These are phyloP conservation scores for Fragosphaeria purpurea DNA, from an alignment of 2,329 filamentous ascomycete species.

Conservation along the genomic window DNA sequence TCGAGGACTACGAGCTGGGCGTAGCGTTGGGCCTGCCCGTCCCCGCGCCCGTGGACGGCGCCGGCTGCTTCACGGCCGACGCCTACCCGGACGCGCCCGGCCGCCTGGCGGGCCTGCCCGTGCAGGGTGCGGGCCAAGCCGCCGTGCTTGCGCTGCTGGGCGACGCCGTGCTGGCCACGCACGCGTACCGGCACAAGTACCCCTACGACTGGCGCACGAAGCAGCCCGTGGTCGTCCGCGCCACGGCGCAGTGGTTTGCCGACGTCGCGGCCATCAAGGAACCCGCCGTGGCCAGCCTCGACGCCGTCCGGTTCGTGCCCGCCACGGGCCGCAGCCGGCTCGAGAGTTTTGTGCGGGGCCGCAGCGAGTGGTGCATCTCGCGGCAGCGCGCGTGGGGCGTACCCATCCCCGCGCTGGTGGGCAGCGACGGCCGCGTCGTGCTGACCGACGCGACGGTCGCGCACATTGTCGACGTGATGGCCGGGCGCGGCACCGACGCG, in stretches of 20 bases:
- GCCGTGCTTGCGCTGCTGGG: slow-evolving; percentile 58
- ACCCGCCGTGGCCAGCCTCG: slow-evolving; percentile 58
- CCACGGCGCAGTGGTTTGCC: slow-evolving; percentile 96
- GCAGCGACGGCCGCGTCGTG: slow-evolving; percentile 63
- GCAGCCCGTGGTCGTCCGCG: slow-evolving; percentile 77
- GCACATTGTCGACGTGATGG: slow-evolving; percentile 73
- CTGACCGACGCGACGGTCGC: slow-evolving; percentile 69
- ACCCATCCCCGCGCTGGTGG: slow-evolving; percentile 84
- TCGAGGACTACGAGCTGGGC: slow-evolving; percentile 89
- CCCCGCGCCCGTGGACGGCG: slow-evolving; percentile 73
- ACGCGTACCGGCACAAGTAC: slow-evolving; percentile 80
- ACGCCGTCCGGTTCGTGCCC: slow-evolving; percentile 69
- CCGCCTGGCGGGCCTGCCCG: slow-evolving; percentile 57
- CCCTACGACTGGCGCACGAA: slow-evolving; percentile 98
- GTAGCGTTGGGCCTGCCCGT: slow-evolving; percentile 58
- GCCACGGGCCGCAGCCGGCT: slow-evolving; percentile 62
- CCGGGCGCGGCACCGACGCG: slow-evolving; percentile 71
- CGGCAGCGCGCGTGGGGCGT: slow-evolving; percentile 94
- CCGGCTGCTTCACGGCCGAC: slow-evolving; percentile 69
- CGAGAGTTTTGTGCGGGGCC: slow-evolving; percentile 74
- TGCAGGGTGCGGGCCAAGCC: slow-evolving; percentile 27
- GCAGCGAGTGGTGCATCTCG: slow-evolving; percentile 97
- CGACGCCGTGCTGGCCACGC: slow-evolving; percentile 55
- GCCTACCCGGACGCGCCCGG: slow-evolving; percentile 63
- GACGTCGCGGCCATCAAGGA: slow-evolving; percentile 77